Base-by-base conservation (phyloP, 148 eudicot genomes). In the Vaccinium vitisidaea region DNA sequence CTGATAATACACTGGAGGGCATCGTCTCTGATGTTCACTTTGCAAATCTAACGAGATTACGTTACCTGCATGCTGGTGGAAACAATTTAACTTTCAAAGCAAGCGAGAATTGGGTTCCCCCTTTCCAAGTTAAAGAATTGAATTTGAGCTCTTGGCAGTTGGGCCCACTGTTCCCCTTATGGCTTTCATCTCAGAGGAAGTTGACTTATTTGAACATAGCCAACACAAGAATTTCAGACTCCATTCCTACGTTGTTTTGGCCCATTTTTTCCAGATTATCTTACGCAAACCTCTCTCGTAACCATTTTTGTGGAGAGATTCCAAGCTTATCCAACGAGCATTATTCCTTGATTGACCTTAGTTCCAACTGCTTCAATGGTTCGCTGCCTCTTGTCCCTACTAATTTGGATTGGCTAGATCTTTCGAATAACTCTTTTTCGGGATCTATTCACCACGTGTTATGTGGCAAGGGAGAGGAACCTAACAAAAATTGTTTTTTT, bases 1-100 rank as follows among this genome's bases (percentile, higher is more conserved):
- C 1, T 1, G 8, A 10, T n/a, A 84, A 87, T 80, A 54, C 8
- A 65, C 6, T 84, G 16, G 18, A 84, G 48, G 89, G 87, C 30
- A 53, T 77, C 6, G 48, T 87, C 7, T 80, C 76, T n/a, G 81
- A 85, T 75, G 30, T 6, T 59, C 89, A 84, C 71, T 79, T 87
- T 58, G 61, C 69, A 14, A 85, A 83, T 76, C 85, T 87, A 52
- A 54, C 81, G 7, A 81, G 75, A 39, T 80, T 87, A 10, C 8
- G 10, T 10, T 0, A 2, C 21, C 50, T 87, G 0, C 5, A 12
- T 1, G 85, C 83, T 11, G 30, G 70, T 27, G 59, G 23, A 25
- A 87, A 87, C 23, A 83, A 52, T 25, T 69, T 87, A 36, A 84
- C 59, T 49, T 71, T 75, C 4, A 75, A 67, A 9, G 70, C 83